Conservation (phyloP, 495 filamentous ascomycete genomes). For the Penicillium lagena region DNA sequence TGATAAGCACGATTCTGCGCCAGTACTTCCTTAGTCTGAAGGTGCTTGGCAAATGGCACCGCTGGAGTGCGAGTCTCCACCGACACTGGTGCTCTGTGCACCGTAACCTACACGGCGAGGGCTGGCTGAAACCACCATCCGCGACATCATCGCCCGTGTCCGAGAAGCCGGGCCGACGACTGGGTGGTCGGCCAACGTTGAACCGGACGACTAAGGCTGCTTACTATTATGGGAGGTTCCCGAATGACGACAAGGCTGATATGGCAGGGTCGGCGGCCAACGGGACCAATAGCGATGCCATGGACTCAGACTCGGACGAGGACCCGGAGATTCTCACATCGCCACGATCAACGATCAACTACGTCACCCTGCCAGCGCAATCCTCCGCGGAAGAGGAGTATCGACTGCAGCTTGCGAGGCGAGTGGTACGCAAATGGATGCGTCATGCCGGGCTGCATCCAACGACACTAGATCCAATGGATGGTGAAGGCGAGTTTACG, state of each 20-base stretch:
- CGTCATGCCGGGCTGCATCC: constrained; percentile 54
- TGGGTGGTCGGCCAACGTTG: constrained; percentile 14
- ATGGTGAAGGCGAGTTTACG: constrained; percentile 45
- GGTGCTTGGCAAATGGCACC: constrained; percentile 67
- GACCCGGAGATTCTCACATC: constrained; percentile 37
- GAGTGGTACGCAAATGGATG: constrained; percentile 69
- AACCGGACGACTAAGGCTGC: constrained; percentile 16
- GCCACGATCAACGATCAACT: constrained; percentile 28
- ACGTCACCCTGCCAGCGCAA: constrained; percentile 31
- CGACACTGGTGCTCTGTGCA: constrained; percentile 60
- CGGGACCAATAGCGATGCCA: constrained; percentile 23
- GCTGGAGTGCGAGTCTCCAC: constrained; percentile 51
- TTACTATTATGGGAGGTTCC: constrained; percentile 40
- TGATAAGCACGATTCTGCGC: constrained; percentile 76
- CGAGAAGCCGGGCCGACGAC: constrained; percentile 20
- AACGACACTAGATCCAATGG: constrained; percentile 25
- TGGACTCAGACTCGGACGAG: constrained; percentile 41
- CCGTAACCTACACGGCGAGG: constrained; percentile 39
- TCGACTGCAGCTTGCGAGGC: constrained; percentile 46
- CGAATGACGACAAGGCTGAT: constrained; percentile 27
- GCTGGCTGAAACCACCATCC: constrained; percentile 31
- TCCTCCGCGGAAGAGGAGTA: constrained; percentile 34
- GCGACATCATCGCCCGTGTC: constrained; percentile 15
- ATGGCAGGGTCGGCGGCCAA: constrained; percentile 17
- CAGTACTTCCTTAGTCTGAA: constrained; percentile 86